These are phyloP conservation scores for Lachancea sp. DNA, from an alignment of 805 yeast genomes.

Conservation along the genomic window DNA sequence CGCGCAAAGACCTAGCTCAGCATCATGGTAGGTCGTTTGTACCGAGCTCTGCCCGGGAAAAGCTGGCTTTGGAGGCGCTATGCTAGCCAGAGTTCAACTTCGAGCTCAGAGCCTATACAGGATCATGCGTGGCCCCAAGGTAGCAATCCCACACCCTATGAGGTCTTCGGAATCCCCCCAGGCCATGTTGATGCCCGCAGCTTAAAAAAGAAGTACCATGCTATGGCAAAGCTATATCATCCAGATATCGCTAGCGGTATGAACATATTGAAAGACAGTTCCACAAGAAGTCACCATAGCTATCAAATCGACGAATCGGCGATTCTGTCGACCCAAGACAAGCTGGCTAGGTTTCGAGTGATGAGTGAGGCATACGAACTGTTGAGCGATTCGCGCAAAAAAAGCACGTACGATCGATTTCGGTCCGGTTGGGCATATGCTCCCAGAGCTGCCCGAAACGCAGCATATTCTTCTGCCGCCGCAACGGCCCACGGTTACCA, in stretches of 20 bases:
- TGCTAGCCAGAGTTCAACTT: constrained; percentile 2
- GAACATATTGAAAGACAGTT: constrained; percentile 18
- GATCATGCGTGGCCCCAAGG: constrained; percentile 50
- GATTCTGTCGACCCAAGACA: constrained; percentile 28
- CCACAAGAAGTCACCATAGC: constrained; percentile 1
- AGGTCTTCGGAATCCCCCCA: constrained; percentile 46
- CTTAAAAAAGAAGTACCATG: constrained; percentile 47
- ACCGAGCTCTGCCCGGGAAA: constrained; percentile 1
- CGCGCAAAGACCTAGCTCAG: no score
- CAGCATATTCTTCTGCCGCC: constrained; percentile 8
- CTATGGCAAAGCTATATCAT: constrained; percentile 69
- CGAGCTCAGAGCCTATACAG: constrained; percentile 4
- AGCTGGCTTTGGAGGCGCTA: constrained; percentile 1
- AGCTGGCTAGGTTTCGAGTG: constrained; percentile 42
- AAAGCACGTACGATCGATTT: constrained; percentile 41
- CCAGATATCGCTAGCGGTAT: constrained; percentile 52
- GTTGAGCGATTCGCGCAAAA: constrained; percentile 40
- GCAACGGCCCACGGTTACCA: constrained; percentile 29
- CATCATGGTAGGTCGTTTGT: background rate
- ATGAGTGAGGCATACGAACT: constrained; percentile 55
- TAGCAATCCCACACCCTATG: constrained; percentile 60
- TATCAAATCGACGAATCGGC: constrained; percentile 5
- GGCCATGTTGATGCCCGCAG: constrained; percentile 33
- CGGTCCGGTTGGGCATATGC: constrained; percentile 42
- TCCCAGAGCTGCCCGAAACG: constrained; percentile 19